phyloP scores from a whole-genome alignment of 257 asterid species.

The Ocimum tenuiflorum region DNA sequence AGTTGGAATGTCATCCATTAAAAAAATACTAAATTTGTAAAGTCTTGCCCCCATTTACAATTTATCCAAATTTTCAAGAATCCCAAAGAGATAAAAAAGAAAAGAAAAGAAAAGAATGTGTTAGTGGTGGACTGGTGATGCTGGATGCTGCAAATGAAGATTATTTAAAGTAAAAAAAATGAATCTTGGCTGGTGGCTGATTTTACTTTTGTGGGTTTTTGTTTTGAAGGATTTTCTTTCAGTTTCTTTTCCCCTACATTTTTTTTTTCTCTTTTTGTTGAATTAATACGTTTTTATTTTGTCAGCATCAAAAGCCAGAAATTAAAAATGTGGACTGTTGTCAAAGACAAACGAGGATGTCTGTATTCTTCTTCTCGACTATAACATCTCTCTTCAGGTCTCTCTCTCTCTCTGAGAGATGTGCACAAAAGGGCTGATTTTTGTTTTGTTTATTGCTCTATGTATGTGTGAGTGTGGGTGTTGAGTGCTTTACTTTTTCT shows the following conservation, averaged over 20 bases:
- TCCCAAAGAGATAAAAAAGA: constrained; percentile 5
- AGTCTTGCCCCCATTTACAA: not conserved
- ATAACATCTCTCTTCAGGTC: constrained; percentile 9
- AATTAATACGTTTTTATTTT: not conserved
- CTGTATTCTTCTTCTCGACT: constrained; percentile 14
- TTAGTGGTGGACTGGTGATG: constrained; percentile 15
- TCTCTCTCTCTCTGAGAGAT: not conserved
- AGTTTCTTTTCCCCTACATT: not conserved
- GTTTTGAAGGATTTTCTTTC: not conserved
- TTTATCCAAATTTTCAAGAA: constrained; percentile 19
- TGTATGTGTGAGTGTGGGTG: not conserved
- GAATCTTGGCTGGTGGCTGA: constrained; percentile 11
- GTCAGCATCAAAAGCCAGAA: constrained; percentile 5
- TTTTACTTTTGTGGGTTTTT: not conserved
- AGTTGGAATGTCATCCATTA: constrained; percentile 20
- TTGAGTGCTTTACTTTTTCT: not conserved
- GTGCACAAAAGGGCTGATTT: not conserved
- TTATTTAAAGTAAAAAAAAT: not conserved
- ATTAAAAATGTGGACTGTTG: constrained; percentile 16
- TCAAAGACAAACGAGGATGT: constrained; percentile 20
- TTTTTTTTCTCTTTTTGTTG: constrained; percentile 4
- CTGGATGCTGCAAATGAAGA: constrained; percentile 12
- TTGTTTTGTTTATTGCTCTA: not conserved
- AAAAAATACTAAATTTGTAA: not conserved
- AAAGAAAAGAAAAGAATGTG: not conserved